Conservation (phyloP, 73 alveolate species). For the Tetrahymena malaccensis region DNA sequence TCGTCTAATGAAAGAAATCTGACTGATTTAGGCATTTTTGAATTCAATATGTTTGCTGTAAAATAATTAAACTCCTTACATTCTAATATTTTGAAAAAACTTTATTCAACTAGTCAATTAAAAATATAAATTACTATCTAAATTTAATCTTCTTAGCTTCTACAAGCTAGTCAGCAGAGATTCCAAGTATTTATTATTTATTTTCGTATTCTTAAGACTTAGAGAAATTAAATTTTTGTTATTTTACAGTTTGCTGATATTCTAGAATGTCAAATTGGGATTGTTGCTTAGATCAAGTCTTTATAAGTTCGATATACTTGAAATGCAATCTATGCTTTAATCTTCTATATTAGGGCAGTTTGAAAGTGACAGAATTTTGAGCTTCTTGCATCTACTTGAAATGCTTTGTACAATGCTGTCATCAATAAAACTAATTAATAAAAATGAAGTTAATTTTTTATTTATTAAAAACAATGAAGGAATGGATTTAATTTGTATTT, state of each 20-base stretch:
- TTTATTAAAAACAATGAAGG: too few species aligned
- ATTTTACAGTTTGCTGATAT: not conserved
- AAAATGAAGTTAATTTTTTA: not conserved
- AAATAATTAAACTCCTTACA: not conserved
- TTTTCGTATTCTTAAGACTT: not conserved
- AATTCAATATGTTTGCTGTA: not conserved
- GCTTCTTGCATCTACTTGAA: not conserved
- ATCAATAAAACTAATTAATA: not conserved
- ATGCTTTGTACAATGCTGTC: not conserved
- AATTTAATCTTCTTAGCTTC: not conserved
- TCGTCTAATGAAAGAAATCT: not conserved
- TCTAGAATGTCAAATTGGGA: not conserved
- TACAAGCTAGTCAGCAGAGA: not conserved
- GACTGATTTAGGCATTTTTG: not conserved
- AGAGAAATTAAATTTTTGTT: not conserved
- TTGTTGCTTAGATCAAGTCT: not conserved
- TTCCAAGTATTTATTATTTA: not conserved
- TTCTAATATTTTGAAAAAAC: not conserved
- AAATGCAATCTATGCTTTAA: not conserved
- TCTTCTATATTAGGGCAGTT: not conserved
- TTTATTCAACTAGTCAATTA: not conserved
- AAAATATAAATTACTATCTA: not conserved
- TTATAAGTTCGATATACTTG: not conserved
- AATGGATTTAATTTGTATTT: not conserved
- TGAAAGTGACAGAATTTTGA: not conserved